Conservation (phyloP, 140 eudicot species). For the Flaveria floridana region DNA sequence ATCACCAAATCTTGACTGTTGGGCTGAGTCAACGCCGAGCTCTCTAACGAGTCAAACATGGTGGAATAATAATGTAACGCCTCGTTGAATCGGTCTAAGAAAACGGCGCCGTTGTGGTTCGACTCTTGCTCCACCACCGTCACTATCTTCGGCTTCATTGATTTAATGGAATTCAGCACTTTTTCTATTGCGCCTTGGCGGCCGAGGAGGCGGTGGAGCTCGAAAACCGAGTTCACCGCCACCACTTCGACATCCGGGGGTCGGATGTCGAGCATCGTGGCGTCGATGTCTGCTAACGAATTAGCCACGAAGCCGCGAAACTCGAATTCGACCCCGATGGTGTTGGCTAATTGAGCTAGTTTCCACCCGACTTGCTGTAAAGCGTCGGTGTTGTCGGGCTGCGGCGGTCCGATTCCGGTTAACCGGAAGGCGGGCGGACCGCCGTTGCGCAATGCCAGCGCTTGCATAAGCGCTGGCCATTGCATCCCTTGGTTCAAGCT, state of each 20-base stretch:
- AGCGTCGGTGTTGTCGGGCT: conserved; percentile 68
- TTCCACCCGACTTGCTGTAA: conserved; percentile 85
- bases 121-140: conserved; percentile 78
- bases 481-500: conserved; percentile 87
- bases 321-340: conserved; percentile 64
- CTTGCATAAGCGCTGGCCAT: conserved; percentile 92
- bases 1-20: conserved; percentile 60
- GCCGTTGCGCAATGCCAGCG: conserved; percentile 62
- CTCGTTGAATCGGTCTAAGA: conserved; percentile 77
- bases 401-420: conserved; percentile 87
- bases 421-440: conserved; percentile 81
- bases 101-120: conserved; percentile 63
- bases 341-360: conserved; percentile 69
- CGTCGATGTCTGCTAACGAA: conserved; percentile 61
- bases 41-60: conserved; percentile 78
- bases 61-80: conserved; percentile 84
- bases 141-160: conserved; percentile 73
- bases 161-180: conserved; percentile 53
- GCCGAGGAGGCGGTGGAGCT: conserved; percentile 62
- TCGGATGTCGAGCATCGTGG: conserved; percentile 49
- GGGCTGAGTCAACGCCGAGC: conserved; percentile 58
- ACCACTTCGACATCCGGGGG: conserved; percentile 56
- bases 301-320: conserved; percentile 68
- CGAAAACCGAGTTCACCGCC: conserved; percentile 82
- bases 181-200: conserved; percentile 59